Evolutionary conservation across 140 eudicot species (phyloP).

Genomic region (Bidens hawaiensis): DNA sequence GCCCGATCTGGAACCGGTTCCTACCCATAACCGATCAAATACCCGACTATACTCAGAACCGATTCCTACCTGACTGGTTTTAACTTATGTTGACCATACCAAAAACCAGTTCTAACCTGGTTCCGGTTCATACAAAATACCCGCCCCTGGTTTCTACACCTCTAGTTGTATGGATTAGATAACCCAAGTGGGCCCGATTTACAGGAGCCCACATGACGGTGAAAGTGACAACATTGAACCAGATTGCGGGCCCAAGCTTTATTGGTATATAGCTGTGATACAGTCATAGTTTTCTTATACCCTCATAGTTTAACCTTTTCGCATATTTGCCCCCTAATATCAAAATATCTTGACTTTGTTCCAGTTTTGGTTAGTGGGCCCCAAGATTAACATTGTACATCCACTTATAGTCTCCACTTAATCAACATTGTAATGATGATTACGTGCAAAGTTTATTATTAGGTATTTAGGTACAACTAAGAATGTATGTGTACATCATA

Average conservation of each 20-base stretch:
- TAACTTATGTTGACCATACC: too few relatives aligned
- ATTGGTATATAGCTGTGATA: conserved; percentile 13
- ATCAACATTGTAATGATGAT: neutral
- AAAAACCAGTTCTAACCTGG: neutral
- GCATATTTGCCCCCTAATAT: neutral
- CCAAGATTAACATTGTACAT: too few relatives aligned
- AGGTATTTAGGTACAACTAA: neutral
- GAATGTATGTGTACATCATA: neutral
- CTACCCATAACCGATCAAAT: too few relatives aligned
- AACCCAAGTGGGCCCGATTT: conserved; percentile 4
- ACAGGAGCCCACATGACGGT: conserved; percentile 18
- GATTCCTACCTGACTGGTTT: too few relatives aligned
- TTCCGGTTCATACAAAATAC: too few relatives aligned
- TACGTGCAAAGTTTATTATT: neutral
- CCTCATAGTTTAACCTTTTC: neutral
- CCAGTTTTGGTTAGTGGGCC: neutral
- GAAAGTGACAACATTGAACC: conserved; percentile 16
- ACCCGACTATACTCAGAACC: too few relatives aligned
- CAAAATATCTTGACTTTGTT: neutral
- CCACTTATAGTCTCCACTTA: neutral
- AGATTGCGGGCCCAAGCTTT: conserved; percentile 8
- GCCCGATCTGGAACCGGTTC: too few relatives aligned
- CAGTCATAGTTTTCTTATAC: conserved; percentile 11
- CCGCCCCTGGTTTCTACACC: neutral
- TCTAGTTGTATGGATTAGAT: neutral